Percentiles rank a stretch among this genome's conserved stretches.
Evolutionary conservation across 352 stramenopile species (phyloP).

Genomic region (Pythium monospermum): DNA sequence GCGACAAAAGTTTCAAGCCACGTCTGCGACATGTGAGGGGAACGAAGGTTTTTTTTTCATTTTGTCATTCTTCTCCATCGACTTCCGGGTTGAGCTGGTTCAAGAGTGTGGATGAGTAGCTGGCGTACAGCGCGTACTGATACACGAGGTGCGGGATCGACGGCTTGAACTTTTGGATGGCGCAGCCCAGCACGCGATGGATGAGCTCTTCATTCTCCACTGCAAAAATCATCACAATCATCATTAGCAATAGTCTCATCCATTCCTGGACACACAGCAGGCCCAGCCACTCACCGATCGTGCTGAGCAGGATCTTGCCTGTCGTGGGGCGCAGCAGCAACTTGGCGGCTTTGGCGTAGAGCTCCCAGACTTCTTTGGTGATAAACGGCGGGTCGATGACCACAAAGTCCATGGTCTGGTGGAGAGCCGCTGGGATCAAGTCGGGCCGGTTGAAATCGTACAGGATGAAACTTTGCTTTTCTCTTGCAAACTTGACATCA

Average conservation of each 20-base stretch:
- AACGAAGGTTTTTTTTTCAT: neutral
- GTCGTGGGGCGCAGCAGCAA: constrained; percentile 52
- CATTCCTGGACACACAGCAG: neutral
- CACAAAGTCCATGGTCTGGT: constrained; percentile 85
- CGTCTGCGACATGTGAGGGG: constrained; percentile 11
- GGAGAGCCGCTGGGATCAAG: constrained; percentile 45
- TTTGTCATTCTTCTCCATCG: constrained; percentile 21
- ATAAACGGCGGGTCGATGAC: constrained; percentile 95
- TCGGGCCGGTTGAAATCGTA: constrained; percentile 90
- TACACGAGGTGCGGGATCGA: constrained; percentile 94
- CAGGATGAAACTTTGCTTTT: constrained; percentile 60
- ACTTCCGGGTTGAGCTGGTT: constrained; percentile 71
- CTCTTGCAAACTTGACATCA: constrained; percentile 73
- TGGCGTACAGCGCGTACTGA: constrained; percentile 92
- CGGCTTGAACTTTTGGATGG: constrained; percentile 68
- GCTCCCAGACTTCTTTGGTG: constrained; percentile 89
- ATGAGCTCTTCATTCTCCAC: constrained; percentile 89
- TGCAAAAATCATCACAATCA: constrained; percentile 20
- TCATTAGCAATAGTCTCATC: neutral
- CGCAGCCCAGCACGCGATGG: constrained; percentile 73
- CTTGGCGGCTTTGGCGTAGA: constrained; percentile 70
- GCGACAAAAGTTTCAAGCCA: neutral
- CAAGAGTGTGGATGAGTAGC: constrained; percentile 80
- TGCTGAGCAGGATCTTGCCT: constrained; percentile 85
- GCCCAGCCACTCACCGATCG: constrained; percentile 73